Base-by-base conservation (phyloP, 2,329 filamentous ascomycete species). In the Fusarium sp. region DNA sequence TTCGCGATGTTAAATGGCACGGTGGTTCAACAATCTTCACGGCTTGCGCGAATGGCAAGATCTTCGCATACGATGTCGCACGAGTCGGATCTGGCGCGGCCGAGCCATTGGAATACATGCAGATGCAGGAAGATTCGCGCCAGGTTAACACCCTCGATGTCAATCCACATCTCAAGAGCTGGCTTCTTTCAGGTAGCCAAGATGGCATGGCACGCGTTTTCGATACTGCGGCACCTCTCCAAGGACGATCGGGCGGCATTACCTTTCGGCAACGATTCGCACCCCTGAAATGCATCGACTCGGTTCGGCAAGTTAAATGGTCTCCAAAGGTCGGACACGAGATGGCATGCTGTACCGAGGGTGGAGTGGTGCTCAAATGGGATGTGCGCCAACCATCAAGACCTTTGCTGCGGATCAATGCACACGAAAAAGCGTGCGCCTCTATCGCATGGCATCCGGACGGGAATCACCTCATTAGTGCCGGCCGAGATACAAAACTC, bases 371-470 rank as follows among this genome's bases (percentile, higher is more conserved):
- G 18, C 81, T 91, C 72, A 91, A 91, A 76, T 92, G 90, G 89
- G 90, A 92, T 79, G 85, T 90, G 9, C 85, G 90, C 12, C 89
- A 89, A 75, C 75, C 86, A 11, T 81, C 80, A 22, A 84, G 85
- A 15, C 90, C 90, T 4, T 75, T 90, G 18, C 78, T 92, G 55
- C 87, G 88, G 72, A 88, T 92, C 75, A 88, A 89, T 36, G 90
- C 88, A 0, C 90, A 92, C 76, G 88, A 90, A 64, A 90, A 88
- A 70, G 84, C 88, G 1, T 90, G 89, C 75, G 85, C 87, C 5
- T 86, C 89, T 1, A 88, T 92, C 48, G 87, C 89, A 7, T 93
- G 91, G 91, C 91, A 93, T 73, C 89, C 90, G 0, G 91, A 93
- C 77, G 91, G 91, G 20, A 85, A 87, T n/a, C 90, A 93, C 75